Evolutionary conservation across 257 asterid genomes (phyloP), one percentile per base, ranked within the genome.

Genomic region (Plantago elongata): DNA sequence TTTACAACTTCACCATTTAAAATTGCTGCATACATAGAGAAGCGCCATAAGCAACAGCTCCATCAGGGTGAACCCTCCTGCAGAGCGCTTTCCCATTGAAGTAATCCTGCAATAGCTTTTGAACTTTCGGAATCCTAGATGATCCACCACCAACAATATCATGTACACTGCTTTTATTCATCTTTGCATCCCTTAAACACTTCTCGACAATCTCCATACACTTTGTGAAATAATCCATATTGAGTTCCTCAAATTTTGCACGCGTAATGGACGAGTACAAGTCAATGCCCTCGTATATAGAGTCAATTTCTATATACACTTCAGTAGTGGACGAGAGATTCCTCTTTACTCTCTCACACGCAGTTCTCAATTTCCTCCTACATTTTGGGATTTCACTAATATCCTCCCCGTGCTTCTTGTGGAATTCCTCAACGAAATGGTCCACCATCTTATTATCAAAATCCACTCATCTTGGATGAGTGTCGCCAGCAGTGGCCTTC

Each of bases 401-500:
- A 47, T 47, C 51, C 14, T 47, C 15, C 51, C 12, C 6, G 16
- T 47, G 51, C 51, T 11, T 47, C 14, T 15, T 47, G 27, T 49
- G 3, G 9, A 14, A 49, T 18, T 14, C 54, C 22, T n/a, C 9
- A 4, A 14, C 54, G 2, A 14, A 14, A 49, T 5, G 13, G 9
- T 14, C 6, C 22, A n/a, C 54, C 54, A 14, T 49, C 22, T 16
- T 14, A 27, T 14, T 16, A 50, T 15, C 55, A 11, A n/a, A 51
- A 12, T 47, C 51, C 51, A 11, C 51, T 1, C 51, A 16, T 10
- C 51, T 16, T 9, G 13, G 51, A 47, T 51, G 56, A 0, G 56
- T 51, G 56, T 51, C 29, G 16, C 56, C 56, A 14, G 56, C 56
- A 16, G 56, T 51, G 5, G 56, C 56, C 56, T 51, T 51, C 9